These are phyloP conservation scores for Pseudozyma tsukubaensis DNA, from an alignment of 1,284 basidiomycete genomes.

Conservation along the genomic window DNA sequence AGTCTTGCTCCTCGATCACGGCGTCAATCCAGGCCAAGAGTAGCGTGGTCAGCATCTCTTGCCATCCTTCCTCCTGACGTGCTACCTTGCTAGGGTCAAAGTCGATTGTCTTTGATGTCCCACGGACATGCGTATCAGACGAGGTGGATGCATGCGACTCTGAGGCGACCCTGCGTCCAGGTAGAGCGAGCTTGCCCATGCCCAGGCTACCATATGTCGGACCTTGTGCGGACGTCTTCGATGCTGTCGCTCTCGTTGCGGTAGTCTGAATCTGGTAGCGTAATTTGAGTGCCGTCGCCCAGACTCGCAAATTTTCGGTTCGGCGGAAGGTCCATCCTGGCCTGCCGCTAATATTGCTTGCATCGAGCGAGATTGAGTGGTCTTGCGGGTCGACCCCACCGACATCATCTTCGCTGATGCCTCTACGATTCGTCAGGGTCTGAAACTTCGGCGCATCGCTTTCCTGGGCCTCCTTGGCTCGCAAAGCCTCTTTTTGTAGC, in stretches of 20 bases:
- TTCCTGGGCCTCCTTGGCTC: conserved; percentile 68
- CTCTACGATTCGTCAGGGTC: conserved; percentile 14
- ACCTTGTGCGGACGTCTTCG: conserved; percentile 2
- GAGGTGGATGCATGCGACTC: conserved; percentile 16
- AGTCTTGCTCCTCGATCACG: conserved; percentile 74
- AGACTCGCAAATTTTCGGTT: conserved; percentile 52
- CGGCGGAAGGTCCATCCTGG: conserved; percentile 53
- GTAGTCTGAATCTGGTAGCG: conserved; percentile 49
- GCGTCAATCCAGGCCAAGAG: conserved; percentile 77
- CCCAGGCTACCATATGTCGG: conserved; percentile 31
- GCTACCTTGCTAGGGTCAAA: conserved; percentile 82
- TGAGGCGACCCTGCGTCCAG: conserved; percentile 31
- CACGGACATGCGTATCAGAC: neutral
- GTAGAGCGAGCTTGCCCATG: conserved; percentile 42
- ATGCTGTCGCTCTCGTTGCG: conserved; percentile 4
- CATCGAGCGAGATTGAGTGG: neutral
- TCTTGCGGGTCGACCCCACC: neutral
- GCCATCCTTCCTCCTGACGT: conserved; percentile 80
- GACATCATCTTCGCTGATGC: conserved; percentile 4
- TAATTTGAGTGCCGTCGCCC: conserved; percentile 50
- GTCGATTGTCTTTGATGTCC: conserved; percentile 20
- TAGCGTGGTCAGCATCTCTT: conserved; percentile 77
- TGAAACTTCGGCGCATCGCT: conserved; percentile 65
- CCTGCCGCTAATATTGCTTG: conserved; percentile 4
- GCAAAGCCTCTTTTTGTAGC: conserved; percentile 50